Percentiles rank a stretch among this genome's conserved stretches.
phyloP scores from a whole-genome alignment of 192 early-diverging fungal genomes.

The Coemansia sp. region DNA sequence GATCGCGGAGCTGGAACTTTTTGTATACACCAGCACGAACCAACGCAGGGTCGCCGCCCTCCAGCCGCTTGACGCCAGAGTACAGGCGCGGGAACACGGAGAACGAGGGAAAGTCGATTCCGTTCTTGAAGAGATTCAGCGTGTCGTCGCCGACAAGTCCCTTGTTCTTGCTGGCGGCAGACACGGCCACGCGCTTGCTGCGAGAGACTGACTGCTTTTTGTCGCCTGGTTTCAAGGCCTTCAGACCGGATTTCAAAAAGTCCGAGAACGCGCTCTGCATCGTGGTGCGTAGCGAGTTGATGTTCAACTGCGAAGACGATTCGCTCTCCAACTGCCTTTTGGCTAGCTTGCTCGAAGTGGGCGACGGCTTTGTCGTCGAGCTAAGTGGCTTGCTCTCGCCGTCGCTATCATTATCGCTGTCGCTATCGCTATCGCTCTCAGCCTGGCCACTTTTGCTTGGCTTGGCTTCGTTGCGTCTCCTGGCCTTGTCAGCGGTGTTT shows the following conservation, averaged over 20 bases:
- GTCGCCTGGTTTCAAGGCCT: not conserved
- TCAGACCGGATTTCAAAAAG: constrained; percentile 5
- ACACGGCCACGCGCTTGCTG: not conserved
- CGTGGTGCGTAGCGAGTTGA: not conserved
- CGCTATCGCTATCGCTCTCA: constrained; percentile 16
- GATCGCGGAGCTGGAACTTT: constrained; percentile 36
- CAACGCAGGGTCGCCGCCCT: constrained; percentile 7
- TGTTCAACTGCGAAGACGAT: not conserved
- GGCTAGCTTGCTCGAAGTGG: not conserved
- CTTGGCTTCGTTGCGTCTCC: constrained; percentile 5
- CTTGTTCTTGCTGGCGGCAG: not conserved
- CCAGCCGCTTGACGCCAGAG: constrained; percentile 33
- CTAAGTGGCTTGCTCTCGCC: not conserved
- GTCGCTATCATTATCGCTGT: constrained; percentile 13
- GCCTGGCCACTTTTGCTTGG: not conserved
- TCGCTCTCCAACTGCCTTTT: not conserved
- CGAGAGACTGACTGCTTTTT: constrained; percentile 3
- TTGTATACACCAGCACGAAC: constrained; percentile 50
- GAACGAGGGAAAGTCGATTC: constrained; percentile 24
- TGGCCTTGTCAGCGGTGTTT: not conserved
- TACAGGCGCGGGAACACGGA: constrained; percentile 37
- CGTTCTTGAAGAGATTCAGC: constrained; percentile 21
- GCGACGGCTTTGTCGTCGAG: not conserved
- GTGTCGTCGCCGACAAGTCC: not conserved
- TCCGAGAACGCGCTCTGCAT: constrained; percentile 1